Base-by-base conservation (phyloP, 495 filamentous ascomycete species). In the Cercophora newfieldiana region DNA sequence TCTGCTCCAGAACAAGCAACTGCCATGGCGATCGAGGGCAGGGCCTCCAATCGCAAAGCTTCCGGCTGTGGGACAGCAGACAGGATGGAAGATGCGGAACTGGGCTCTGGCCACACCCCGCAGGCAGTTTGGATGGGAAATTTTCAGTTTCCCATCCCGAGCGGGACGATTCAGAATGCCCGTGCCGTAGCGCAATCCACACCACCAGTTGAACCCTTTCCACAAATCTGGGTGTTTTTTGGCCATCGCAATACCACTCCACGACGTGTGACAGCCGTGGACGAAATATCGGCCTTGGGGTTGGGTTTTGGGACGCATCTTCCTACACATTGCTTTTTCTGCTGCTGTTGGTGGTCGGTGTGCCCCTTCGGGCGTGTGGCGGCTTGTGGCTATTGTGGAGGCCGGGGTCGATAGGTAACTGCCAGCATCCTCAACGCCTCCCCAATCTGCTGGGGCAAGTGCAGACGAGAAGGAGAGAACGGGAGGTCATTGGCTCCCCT, bases 21-120 rank as follows among this genome's bases (percentile, higher is more conserved):
- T n/a, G 21, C 4, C 4, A 57, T 57, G 54, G 54, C 54, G 54
- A 57, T 57, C 54, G 6, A 6, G 21, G 18, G 7, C 54, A 57
- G 54, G 54, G 24, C 54, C 26, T 57, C 54, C 54, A 57, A 57
- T 57, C 54, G 54, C 26, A 30, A 57, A 19, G 54, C 54, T 57
- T 57, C 54, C 54, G 22, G 54, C 25, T 53, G 54, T 57, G 28
- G 26, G 54, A 57, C 54, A 57, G 22, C 3, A n/a, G 1, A 8
- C 7, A 57, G 16, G 26, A 24, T 7, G 10, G n/a, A 18, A 5
- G n/a, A 4, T 56, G 24, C 21, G 10, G 53, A 28, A 28, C 37
- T 44, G 37, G 28, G 22, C 12, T 30, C 3, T 19, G 54, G 29
- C 21, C 22, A 28, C n/a, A 28, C 21, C 24, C 26, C 54, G 16